Evolutionary conservation across 2,329 filamentous ascomycete genomes (phyloP), one percentile per base, ranked within the genome.

Genomic region (Alternaria arborescens): DNA sequence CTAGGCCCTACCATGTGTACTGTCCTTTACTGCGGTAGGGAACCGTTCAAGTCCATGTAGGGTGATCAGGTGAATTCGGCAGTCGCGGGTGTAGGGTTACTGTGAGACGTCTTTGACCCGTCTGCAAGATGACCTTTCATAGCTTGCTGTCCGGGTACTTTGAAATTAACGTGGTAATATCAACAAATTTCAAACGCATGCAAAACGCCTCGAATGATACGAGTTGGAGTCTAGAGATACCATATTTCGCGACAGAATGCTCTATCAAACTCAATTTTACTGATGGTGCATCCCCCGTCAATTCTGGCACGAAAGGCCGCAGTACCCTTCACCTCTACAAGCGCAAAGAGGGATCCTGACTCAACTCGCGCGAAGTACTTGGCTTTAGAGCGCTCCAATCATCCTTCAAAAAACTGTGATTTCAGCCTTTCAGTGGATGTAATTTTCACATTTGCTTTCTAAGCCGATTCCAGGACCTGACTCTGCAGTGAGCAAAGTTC

Each of bases 401-500:
- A 30, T 11, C 28, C 28, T 30, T 30, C 28, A 30, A 30, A 30
- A 10, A 30, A 30, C 28, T 10, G 28, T 30, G 8, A 30, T 30
- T 30, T 11, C 4, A 10, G 11, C 28, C 28, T 5, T 11, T 12
- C 28, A 11, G 28, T 30, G 28, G 11, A 11, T 11, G 8, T 11
- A 11, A 10, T 30, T 30, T 30, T 11, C 28, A 30, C 28, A 30
- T 30, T 11, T 11, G 11, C 28, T 30, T 5, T 30, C 28, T 30
- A 56, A 24, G 41, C 22, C 1, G 41, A 44, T 32, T 62, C 60
- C 53, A 62, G 30, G n/a, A 62, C 57, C 38, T 22, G 70, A 24
- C 70, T 71, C 50, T 75, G 74, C 30, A 77, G 43, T 8, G 71
- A 72, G 41, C 67, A 74, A 18, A 76, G 56, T 30, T 77, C 71